A percentile compares a stretch with the other conserved stretches of the same genome.
phyloP scores from a whole-genome alignment of 2,329 filamentous ascomycete species.

The Phoma sp. region DNA sequence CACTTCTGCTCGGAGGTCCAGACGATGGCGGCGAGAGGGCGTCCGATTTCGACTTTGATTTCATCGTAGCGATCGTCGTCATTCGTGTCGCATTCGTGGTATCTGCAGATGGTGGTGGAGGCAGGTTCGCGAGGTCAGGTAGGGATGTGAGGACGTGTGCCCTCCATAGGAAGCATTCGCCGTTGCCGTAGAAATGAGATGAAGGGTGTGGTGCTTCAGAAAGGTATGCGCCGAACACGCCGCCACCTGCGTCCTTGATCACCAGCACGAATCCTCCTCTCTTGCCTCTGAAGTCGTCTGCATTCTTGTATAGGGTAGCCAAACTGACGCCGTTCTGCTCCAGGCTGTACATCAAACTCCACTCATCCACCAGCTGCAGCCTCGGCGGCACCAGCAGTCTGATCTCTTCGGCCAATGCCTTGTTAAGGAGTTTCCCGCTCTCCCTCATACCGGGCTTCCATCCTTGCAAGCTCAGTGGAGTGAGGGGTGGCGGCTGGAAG shows the following conservation, averaged over 20 bases:
- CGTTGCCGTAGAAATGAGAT: slow-evolving; percentile 90
- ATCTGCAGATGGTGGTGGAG: slow-evolving; percentile 73
- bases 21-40: slow-evolving; percentile 40
- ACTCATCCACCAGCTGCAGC: slow-evolving; percentile 85
- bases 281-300: slow-evolving; percentile 69
- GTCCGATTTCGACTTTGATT: slow-evolving; percentile 24
- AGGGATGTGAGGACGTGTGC: slow-evolving; percentile 69
- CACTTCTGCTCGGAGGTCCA: slow-evolving; percentile 48
- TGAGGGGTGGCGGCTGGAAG: slow-evolving; percentile 87
- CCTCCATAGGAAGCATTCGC: slow-evolving; percentile 94
- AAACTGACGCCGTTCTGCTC: slow-evolving; percentile 92
- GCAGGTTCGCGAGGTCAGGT: slow-evolving; percentile 61
- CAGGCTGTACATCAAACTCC: slow-evolving; percentile 86
- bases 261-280: slow-evolving; percentile 90
- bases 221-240: slow-evolving; percentile 91
- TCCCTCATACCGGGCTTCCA: slow-evolving; percentile 67
- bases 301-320: slow-evolving; percentile 83
- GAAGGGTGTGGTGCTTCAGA: slow-evolving; percentile 85
- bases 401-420: slow-evolving; percentile 87
- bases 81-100: slow-evolving; percentile 68
- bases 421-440: slow-evolving; percentile 72
- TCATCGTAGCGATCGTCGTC: slow-evolving; percentile 61
- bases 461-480: slow-evolving; percentile 75
- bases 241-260: slow-evolving; percentile 77
- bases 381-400: slow-evolving; percentile 85